A percentile compares a stretch with the other conserved stretches of the same genome.
Evolutionary conservation across 1,284 basidiomycete genomes (phyloP).

Genomic region (Phellinidium pouzarii): DNA sequence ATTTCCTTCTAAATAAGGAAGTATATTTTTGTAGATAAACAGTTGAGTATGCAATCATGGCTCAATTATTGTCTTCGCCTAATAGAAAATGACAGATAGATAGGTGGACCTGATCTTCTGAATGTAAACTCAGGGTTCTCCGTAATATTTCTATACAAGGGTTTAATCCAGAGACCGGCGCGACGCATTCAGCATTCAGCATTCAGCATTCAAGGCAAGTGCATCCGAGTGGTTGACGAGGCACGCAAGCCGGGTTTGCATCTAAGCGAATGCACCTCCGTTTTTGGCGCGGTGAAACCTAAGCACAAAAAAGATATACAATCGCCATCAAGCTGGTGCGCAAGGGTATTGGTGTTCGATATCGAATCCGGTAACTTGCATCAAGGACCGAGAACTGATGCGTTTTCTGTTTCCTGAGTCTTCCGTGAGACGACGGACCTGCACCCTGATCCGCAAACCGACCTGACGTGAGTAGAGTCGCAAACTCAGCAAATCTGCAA

Average conservation of each 20-base stretch:
- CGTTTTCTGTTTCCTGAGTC: constrained; percentile 12
- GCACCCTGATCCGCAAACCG: constrained; percentile 2
- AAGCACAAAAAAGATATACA: constrained; percentile 8
- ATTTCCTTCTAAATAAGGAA: background rate
- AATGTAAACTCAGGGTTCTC: background rate
- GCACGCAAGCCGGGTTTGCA: background rate
- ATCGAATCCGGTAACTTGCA: constrained; percentile 14
- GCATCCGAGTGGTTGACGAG: constrained; percentile 8
- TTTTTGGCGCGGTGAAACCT: constrained; percentile 20
- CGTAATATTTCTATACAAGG: background rate
- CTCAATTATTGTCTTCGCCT: constrained; percentile 4
- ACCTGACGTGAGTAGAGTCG: constrained; percentile 10
- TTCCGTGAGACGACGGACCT: constrained; percentile 11
- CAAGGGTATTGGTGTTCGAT: constrained; percentile 7
- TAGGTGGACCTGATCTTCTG: constrained; percentile 13
- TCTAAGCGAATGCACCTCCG: constrained; percentile 8
- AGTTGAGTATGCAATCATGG: constrained; percentile 6
- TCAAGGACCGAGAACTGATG: constrained; percentile 16
- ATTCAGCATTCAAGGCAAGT: background rate
- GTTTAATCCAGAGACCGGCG: background rate
- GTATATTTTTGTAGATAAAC: background rate
- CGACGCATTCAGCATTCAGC: background rate
- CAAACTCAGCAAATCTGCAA: constrained; percentile 5
- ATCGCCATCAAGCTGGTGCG: constrained; percentile 15
- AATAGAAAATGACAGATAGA: background rate